These are phyloP conservation scores for Licmophora abbreviata DNA, from an alignment of 108 stramenopile species.

Conservation along the genomic window DNA sequence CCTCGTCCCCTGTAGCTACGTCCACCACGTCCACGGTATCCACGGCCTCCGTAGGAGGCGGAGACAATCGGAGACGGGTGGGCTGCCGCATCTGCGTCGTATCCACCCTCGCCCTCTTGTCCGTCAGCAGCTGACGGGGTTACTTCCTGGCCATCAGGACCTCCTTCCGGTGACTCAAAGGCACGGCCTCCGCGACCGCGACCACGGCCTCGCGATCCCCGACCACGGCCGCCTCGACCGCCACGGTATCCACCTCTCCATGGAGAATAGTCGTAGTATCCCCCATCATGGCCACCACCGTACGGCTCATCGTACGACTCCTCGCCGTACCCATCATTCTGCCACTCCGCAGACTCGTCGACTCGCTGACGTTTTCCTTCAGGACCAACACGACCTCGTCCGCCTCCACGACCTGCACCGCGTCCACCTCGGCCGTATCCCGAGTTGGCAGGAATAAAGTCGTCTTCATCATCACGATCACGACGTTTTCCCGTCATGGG, in stretches of 20 bases:
- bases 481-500: slow-evolving; percentile 2
- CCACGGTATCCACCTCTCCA: no score
- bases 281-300: not conserved
- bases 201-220: slow-evolving; percentile 7
- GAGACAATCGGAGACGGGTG: slow-evolving; percentile 47
- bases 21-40: slow-evolving; percentile 33
- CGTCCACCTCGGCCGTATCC: not conserved
- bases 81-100: slow-evolving; percentile 9
- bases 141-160: slow-evolving; percentile 10
- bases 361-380: not conserved
- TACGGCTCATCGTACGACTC: not conserved
- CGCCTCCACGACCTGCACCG: not conserved
- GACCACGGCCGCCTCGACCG: slow-evolving; percentile 16
- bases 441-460: not conserved
- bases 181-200: slow-evolving; percentile 14
- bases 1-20: slow-evolving; percentile 24
- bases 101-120: slow-evolving; percentile 1
- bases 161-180: not conserved
- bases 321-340: not conserved
- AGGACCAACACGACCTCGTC: not conserved
- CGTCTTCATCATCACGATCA: not conserved
- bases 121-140: slow-evolving; percentile 4
- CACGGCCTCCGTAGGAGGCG: slow-evolving; percentile 24
- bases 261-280: not conserved
- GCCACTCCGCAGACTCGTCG: not conserved